Conservation (phyloP, 2,329 filamentous ascomycete species). For the Fusarium humuli region DNA sequence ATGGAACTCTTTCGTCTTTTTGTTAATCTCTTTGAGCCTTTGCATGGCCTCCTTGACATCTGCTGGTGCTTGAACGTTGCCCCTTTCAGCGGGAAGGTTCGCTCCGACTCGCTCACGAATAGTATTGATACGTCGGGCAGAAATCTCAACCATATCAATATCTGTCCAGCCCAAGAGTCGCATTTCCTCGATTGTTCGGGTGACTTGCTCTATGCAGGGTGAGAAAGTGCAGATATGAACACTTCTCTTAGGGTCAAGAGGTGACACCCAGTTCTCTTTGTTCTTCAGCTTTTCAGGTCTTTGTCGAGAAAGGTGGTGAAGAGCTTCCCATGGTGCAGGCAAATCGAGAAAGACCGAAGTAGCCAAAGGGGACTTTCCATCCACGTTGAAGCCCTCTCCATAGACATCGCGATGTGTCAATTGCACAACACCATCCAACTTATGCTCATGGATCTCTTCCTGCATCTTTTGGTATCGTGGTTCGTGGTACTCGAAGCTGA, state of each 20-base stretch:
- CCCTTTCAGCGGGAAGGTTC: constrained; percentile 72
- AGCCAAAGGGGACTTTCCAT: constrained; percentile 70
- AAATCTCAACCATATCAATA: constrained; percentile 92
- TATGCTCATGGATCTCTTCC: constrained; percentile 76
- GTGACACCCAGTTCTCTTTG: constrained; percentile 61
- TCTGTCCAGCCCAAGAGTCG: constrained; percentile 88
- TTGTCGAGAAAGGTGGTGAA: constrained; percentile 77
- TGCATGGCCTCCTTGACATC: constrained; percentile 83
- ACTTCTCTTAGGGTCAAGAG: constrained; percentile 77
- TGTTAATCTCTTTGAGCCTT: constrained; percentile 79
- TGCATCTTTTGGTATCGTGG: constrained; percentile 76
- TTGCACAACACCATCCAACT: constrained; percentile 72
- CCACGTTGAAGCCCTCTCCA: constrained; percentile 75
- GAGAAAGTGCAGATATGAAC: constrained; percentile 93
- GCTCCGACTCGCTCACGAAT: constrained; percentile 83
- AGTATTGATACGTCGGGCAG: constrained; percentile 82
- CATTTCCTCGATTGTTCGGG: constrained; percentile 83
- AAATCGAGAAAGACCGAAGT: constrained; percentile 83
- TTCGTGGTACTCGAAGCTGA: constrained; percentile 85
- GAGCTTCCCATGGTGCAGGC: constrained; percentile 82
- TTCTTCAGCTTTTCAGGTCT: constrained; percentile 44
- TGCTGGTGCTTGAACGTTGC: constrained; percentile 75
- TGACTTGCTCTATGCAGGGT: constrained; percentile 96
- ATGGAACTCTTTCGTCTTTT: constrained; percentile 74
- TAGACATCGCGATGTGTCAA: constrained; percentile 86